Evolutionary conservation across 1,284 basidiomycete genomes (phyloP).

Genomic region (Filobasidium uniguttulatum): DNA sequence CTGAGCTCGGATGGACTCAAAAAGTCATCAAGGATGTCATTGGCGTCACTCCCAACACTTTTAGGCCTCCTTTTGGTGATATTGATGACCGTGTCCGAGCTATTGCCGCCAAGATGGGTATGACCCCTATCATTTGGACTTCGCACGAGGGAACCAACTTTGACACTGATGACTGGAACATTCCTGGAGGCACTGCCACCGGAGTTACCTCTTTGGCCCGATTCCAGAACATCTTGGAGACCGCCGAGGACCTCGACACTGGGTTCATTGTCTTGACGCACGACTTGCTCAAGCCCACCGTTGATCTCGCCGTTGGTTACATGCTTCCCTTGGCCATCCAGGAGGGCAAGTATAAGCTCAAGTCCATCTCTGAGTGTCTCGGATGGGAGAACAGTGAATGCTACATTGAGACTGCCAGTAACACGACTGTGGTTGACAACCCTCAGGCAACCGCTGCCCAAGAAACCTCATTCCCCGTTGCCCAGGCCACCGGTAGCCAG

Average conservation of each 20-base stretch:
- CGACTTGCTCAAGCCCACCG: constrained; percentile 69
- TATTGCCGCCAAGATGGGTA: constrained; percentile 59
- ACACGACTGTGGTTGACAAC: constrained; percentile 27
- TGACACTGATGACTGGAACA: constrained; percentile 75
- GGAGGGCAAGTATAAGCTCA: constrained; percentile 39
- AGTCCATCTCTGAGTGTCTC: constrained; percentile 52
- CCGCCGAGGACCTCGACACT: constrained; percentile 29
- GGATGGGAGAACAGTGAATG: constrained; percentile 41
- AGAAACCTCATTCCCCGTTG: constrained; percentile 19
- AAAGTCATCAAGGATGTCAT: constrained; percentile 70
- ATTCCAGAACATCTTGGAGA: constrained; percentile 37
- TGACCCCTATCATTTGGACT: constrained; percentile 37
- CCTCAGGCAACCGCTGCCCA: constrained; percentile 21
- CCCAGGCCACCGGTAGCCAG: constrained; percentile 11
- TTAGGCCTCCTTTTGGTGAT: constrained; percentile 31
- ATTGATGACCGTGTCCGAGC: constrained; percentile 77
- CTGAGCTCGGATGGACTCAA: constrained; percentile 84
- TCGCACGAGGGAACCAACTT: constrained; percentile 43
- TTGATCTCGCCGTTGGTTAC: constrained; percentile 77
- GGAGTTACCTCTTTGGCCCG: constrained; percentile 46
- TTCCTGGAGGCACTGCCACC: constrained; percentile 54
- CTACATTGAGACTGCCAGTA: constrained; percentile 37
- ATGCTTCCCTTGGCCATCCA: constrained; percentile 53
- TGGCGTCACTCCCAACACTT: constrained; percentile 36
- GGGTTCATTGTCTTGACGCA: constrained; percentile 84